Evolutionary conservation across 1,139 yeast genomes (phyloP), one percentile per base, ranked within the genome.

Genomic region (Taphrina wiesneri): DNA sequence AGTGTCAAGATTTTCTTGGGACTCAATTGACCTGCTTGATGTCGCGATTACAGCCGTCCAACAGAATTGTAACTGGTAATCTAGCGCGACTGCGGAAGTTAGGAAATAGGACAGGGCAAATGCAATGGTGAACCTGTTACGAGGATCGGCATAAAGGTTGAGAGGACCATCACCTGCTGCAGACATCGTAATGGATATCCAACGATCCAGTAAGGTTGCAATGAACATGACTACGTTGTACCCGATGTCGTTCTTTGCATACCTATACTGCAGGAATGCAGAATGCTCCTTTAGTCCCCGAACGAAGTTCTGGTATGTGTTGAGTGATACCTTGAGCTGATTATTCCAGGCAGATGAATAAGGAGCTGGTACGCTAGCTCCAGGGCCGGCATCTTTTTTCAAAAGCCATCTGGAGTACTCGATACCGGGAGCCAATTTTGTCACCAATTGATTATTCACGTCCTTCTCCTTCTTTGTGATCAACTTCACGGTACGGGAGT

Each of bases 21-120:
- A 36, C 23, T 30, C 28, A 3, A 54, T 25, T n/a, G 47, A 17
- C 11, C 41, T 36, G 21, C 28, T 41, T 5, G 59, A 54, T 11
- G 59, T 54, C 13, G 59, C 59, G 7, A 54, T 25, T 28, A 54
- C 59, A 13, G 59, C 59, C 17, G 59, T 54, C 59, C 59, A 54
- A 17, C 59, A 54, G 26, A 54, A 54, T 21, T 54, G 59, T 15
- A 54, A 17, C 25, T 54, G 59, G 26, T 54, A 54, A 23, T 54
- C 59, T 23, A 54, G n/a, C n/a, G 59, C 59, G 23, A 54, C 59
- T 6, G 59, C 59, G 11, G 59, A 54, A 9, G 47, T 54, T 2
- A 54, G 36, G 49, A 54, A 54, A 39, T 36, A 54, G 21, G 59
- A 54, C 13, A 54, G 17, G 7, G 59, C 59, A 26, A 54, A 54